Evolutionary conservation across 768 basidiomycete species (phyloP).

Genomic region (Pleurotus ostreatus): DNA sequence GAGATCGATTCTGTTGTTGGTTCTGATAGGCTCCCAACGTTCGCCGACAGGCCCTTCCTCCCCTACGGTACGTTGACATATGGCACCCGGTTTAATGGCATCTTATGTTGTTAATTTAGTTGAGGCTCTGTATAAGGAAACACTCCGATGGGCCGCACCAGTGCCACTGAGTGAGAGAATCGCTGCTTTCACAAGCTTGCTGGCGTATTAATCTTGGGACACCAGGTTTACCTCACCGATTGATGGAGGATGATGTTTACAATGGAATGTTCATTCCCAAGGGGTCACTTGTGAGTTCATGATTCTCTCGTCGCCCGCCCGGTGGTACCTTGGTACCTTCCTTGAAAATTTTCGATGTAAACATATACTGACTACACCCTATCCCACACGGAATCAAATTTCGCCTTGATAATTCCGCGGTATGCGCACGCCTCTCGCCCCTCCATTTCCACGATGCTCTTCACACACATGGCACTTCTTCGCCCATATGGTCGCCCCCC

Average conservation of each 20-base stretch:
- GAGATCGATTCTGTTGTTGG: conserved; percentile 65
- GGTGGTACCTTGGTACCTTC: too few relatives aligned
- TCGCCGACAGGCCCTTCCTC: conserved; percentile 49
- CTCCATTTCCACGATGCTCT: background rate
- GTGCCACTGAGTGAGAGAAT: conserved; percentile 12
- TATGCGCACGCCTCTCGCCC: background rate
- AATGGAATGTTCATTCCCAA: conserved; percentile 54
- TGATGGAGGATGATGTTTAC: conserved; percentile 66
- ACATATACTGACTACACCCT: background rate
- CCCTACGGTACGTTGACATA: conserved; percentile 42
- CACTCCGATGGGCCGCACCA: conserved; percentile 12
- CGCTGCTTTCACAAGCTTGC: background rate
- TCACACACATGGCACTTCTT: background rate
- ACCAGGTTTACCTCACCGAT: conserved; percentile 57
- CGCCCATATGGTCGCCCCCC: background rate
- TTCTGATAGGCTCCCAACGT: conserved; percentile 50
- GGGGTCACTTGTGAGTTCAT: conserved; percentile 33
- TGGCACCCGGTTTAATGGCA: background rate
- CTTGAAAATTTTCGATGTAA: background rate
- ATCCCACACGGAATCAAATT: background rate
- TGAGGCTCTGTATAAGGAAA: conserved; percentile 46
- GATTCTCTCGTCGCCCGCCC: background rate
- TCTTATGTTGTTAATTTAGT: conserved; percentile 20
- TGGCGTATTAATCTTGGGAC: background rate
- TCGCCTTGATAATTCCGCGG: background rate